Evolutionary conservation across 257 asterid genomes (phyloP).

Genomic region (Solanum appendiculatum): DNA sequence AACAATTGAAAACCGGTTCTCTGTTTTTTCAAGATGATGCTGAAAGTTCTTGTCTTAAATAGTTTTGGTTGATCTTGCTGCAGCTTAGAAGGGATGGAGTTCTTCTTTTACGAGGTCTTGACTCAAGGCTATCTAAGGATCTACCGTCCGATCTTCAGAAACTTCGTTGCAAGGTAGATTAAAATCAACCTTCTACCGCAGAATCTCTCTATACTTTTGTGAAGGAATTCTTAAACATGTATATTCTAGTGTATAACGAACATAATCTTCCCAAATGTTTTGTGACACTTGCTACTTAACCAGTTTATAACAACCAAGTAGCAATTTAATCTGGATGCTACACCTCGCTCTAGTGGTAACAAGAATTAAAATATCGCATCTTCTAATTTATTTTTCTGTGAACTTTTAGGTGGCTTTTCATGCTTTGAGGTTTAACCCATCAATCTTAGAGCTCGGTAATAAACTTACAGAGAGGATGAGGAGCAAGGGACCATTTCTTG

Average conservation of each 20-base stretch:
- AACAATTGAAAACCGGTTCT: background rate
- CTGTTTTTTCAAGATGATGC: background rate
- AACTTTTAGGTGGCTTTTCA: conserved; percentile 69
- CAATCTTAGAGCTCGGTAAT: conserved; percentile 54
- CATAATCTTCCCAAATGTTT: background rate
- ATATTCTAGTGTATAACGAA: background rate
- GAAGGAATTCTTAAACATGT: background rate
- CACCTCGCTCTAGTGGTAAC: background rate
- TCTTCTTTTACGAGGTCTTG: conserved; percentile 68
- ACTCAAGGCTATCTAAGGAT: conserved; percentile 90
- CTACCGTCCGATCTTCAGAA: conserved; percentile 92
- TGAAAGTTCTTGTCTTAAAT: background rate
- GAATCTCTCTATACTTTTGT: background rate
- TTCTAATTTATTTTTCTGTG: background rate
- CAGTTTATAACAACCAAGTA: background rate
- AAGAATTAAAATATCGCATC: background rate
- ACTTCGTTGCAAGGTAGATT: conserved; percentile 90
- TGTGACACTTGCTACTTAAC: background rate
- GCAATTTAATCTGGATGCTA: background rate
- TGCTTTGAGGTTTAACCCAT: conserved; percentile 66
- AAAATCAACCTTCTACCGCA: background rate
- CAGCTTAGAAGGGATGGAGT: conserved; percentile 90
- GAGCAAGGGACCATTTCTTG: conserved; percentile 75
- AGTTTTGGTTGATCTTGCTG: conserved; percentile 9
- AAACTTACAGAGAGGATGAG: conserved; percentile 64